A percentile compares a stretch with the other conserved stretches of the same genome.
phyloP scores from a whole-genome alignment of 805 yeast genomes.

The Brettanomyces naardenensis region DNA sequence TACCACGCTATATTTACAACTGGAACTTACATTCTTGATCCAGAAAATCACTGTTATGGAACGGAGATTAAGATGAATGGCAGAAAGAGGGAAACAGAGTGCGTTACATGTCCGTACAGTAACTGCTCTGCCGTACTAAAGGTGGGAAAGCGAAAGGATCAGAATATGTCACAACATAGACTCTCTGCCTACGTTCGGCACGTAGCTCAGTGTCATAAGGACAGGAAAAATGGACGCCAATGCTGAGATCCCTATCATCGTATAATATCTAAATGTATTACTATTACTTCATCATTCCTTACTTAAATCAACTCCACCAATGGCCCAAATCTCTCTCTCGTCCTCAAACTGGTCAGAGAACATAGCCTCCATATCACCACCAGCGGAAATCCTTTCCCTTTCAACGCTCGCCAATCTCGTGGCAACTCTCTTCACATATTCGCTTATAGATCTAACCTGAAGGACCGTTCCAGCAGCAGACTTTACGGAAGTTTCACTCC shows the following conservation, averaged over 20 bases:
- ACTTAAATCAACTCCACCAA: slow-evolving; percentile 56
- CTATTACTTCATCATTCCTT: slow-evolving; percentile 11
- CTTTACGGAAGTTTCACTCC: slow-evolving; percentile 29
- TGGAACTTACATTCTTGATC: slow-evolving; percentile 9
- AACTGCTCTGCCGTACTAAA: slow-evolving; percentile 6
- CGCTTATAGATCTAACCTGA: slow-evolving; percentile 70
- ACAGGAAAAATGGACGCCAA: slow-evolving; percentile 4
- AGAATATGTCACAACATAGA: neutral
- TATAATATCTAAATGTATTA: neutral
- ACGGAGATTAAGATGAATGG: slow-evolving; percentile 4
- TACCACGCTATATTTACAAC: slow-evolving; percentile 16
- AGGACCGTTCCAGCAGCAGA: slow-evolving; percentile 39
- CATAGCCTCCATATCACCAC: slow-evolving; percentile 84
- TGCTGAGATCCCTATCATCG: neutral
- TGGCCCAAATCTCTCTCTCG: slow-evolving; percentile 81
- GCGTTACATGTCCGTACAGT: slow-evolving; percentile 10
- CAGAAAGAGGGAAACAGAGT: slow-evolving; percentile 4
- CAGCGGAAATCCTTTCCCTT: slow-evolving; percentile 79
- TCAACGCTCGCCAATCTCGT: slow-evolving; percentile 77
- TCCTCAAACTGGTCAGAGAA: slow-evolving; percentile 82
- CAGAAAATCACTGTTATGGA: slow-evolving; percentile 8
- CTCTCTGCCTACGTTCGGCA: slow-evolving; percentile 13
- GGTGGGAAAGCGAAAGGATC: slow-evolving; percentile 3
- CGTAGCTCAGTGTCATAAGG: slow-evolving; percentile 6
- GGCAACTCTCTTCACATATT: slow-evolving; percentile 89